Evolutionary conservation across 352 stramenopile species (phyloP).

Genomic region (Phytophthora citricola): DNA sequence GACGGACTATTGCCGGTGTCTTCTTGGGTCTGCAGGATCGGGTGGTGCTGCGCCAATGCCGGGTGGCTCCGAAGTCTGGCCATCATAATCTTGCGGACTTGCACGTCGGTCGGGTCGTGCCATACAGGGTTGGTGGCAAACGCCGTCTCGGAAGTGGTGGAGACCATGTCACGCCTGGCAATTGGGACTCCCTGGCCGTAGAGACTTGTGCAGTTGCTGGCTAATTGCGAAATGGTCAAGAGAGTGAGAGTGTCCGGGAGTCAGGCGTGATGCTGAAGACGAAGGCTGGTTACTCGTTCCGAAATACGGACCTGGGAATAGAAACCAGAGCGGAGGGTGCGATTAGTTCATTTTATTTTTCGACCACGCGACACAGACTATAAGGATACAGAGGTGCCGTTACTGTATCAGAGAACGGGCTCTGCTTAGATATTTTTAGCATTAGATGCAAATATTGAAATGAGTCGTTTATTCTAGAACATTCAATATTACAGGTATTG

Average conservation of each 20-base stretch:
- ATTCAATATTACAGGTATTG: not conserved
- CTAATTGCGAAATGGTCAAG: slow-evolving; percentile 31
- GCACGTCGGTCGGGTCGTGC: slow-evolving; percentile 48
- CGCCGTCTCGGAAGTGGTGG: slow-evolving; percentile 8
- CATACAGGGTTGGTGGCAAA: slow-evolving; percentile 25
- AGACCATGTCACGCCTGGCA: slow-evolving; percentile 11
- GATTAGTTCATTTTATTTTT: slow-evolving; percentile 25
- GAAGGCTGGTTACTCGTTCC: slow-evolving; percentile 1
- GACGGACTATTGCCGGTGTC: slow-evolving; percentile 42
- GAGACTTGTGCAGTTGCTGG: slow-evolving; percentile 19
- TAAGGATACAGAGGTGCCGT: not conserved
- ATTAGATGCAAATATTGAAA: no score
- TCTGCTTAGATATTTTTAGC: no score
- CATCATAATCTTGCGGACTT: slow-evolving; percentile 62
- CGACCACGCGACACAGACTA: not conserved
- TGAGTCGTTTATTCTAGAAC: not conserved
- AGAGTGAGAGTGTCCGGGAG: slow-evolving; percentile 6
- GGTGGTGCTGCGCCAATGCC: slow-evolving; percentile 36
- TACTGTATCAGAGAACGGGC: not conserved
- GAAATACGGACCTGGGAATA: slow-evolving; percentile 16
- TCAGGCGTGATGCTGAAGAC: slow-evolving; percentile 18
- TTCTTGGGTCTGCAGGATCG: slow-evolving; percentile 30
- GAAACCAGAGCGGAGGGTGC: slow-evolving; percentile 15
- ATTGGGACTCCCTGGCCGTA: slow-evolving; percentile 11
- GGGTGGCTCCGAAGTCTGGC: slow-evolving; percentile 44